Evolutionary conservation across 1,139 yeast genomes (phyloP).

Genomic region (Suhomyces choctaworum): DNA sequence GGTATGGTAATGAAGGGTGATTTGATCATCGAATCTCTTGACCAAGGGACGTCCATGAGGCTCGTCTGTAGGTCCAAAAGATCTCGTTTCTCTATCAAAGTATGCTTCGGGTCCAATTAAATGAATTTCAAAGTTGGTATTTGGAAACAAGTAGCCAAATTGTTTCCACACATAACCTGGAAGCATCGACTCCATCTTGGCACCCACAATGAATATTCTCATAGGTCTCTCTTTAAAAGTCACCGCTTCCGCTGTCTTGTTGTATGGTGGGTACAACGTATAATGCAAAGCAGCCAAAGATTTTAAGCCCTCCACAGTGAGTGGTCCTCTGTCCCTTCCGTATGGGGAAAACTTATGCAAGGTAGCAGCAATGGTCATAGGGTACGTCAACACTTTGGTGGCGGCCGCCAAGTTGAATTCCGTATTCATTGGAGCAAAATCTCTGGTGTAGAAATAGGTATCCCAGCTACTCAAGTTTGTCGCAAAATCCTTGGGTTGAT

Average conservation of each 20-base stretch:
- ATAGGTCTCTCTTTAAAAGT: constrained; percentile 82
- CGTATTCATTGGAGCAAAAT: constrained; percentile 93
- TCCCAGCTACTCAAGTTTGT: constrained; percentile 90
- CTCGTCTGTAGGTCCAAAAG: constrained; percentile 38
- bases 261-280: constrained; percentile 76
- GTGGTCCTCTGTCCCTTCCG: constrained; percentile 72
- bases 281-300: constrained; percentile 89
- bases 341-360: constrained; percentile 88
- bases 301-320: constrained; percentile 88
- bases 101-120: constrained; percentile 93
- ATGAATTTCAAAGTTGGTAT: constrained; percentile 78
- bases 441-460: constrained; percentile 87
- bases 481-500: constrained; percentile 72
- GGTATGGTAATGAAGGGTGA: constrained; percentile 80
- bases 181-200: constrained; percentile 89
- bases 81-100: constrained; percentile 56
- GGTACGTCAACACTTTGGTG: constrained; percentile 91
- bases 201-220: constrained; percentile 85
- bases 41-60: constrained; percentile 62
- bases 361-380: constrained; percentile 82
- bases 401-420: constrained; percentile 95
- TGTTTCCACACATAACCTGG: constrained; percentile 98
- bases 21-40: constrained; percentile 71
- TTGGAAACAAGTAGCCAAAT: constrained; percentile 81
- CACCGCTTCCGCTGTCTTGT: constrained; percentile 31